Evolutionary conservation across 805 yeast genomes (phyloP).

Genomic region (Jamesozyma rosinii): DNA sequence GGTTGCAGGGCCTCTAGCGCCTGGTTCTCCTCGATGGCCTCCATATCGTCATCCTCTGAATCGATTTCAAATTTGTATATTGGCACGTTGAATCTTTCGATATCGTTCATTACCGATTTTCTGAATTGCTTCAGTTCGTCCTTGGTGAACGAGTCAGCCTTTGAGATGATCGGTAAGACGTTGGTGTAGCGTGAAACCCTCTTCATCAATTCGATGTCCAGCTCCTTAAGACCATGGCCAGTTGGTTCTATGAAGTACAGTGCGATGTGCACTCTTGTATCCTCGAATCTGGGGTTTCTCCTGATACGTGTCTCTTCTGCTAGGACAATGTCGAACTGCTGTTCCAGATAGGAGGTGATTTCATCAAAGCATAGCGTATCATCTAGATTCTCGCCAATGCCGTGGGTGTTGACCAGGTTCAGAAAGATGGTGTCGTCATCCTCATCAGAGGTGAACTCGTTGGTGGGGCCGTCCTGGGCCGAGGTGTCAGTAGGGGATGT

Average conservation of each 20-base stretch:
- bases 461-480: conserved; percentile 4
- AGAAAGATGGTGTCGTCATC: conserved; percentile 38
- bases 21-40: conserved; percentile 60
- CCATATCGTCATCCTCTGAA: conserved; percentile 63
- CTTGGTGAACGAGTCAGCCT: conserved; percentile 63
- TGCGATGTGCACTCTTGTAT: conserved; percentile 66
- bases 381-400: conserved; percentile 71
- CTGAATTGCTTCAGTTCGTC: conserved; percentile 52
- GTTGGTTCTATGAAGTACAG: conserved; percentile 65
- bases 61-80: conserved; percentile 63
- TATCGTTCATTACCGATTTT: conserved; percentile 49
- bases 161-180: conserved; percentile 59
- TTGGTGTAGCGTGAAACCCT: conserved; percentile 62
- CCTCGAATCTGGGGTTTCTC: conserved; percentile 76
- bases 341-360: conserved; percentile 57
- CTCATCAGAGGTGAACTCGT: conserved; percentile 3
- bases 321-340: conserved; percentile 67
- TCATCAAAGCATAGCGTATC: conserved; percentile 60
- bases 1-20: conserved; percentile 59
- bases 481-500: conserved; percentile 6
- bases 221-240: conserved; percentile 70
- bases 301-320: conserved; percentile 81
- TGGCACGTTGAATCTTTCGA: conserved; percentile 62
- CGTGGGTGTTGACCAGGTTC: conserved; percentile 65
- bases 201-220: conserved; percentile 67